Evolutionary conservation across 306 rosid genomes (phyloP).

Genomic region (Cucurbita maxima): DNA sequence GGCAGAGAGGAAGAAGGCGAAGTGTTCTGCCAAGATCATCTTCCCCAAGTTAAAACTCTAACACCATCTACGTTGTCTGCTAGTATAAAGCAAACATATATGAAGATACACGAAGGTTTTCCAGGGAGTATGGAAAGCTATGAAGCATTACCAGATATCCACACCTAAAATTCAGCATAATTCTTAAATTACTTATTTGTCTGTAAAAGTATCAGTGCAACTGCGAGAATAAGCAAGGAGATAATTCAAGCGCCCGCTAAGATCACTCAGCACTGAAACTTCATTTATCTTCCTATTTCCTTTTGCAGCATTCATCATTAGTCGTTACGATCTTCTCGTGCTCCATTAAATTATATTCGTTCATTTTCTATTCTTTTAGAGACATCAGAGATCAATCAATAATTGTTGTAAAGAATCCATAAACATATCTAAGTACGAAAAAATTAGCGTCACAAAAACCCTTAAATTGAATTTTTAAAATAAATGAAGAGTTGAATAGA

Average conservation of each 20-base stretch:
- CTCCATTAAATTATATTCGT: neutral
- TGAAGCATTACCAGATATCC: neutral
- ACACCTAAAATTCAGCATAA: neutral
- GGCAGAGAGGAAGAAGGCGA: neutral
- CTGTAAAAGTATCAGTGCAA: neutral
- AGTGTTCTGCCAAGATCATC: neutral
- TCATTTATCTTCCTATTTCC: neutral
- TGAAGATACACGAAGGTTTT: neutral
- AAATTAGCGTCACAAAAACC: neutral
- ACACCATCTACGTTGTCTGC: neutral
- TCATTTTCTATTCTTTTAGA: neutral
- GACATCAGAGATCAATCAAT: neutral
- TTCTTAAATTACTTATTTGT: neutral
- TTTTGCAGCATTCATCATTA: neutral
- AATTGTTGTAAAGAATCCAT: neutral
- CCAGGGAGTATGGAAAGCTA: neutral
- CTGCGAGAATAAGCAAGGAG: too few relatives aligned
- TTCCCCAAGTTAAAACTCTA: neutral
- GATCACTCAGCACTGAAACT: too few relatives aligned
- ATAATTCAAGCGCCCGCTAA: too few relatives aligned
- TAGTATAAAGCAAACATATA: neutral
- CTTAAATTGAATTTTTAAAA: neutral
- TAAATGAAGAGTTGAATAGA: neutral
- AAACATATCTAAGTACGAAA: neutral
- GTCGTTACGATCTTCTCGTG: neutral